Evolutionary conservation across 2,329 filamentous ascomycete species (phyloP).

Genomic region (Hypoxylon sp.): DNA sequence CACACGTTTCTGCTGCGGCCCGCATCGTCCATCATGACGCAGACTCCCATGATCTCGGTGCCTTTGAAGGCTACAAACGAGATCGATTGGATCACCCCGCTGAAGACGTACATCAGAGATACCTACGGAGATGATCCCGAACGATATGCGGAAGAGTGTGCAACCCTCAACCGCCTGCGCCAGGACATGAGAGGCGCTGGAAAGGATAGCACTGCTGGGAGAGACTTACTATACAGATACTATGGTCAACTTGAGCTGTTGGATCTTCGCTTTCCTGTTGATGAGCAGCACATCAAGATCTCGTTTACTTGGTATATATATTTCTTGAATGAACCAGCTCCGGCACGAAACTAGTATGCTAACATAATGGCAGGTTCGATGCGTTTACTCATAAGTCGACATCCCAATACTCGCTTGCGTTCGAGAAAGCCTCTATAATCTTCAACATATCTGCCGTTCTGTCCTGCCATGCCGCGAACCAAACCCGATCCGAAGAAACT

Average conservation of each 20-base stretch:
- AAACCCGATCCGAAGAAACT: conserved; percentile 91
- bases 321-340: conserved; percentile 3
- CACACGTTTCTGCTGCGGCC: conserved; percentile 18
- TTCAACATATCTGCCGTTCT: conserved; percentile 99
- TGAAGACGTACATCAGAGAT: conserved; percentile 93
- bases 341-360: conserved; percentile 35
- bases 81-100: conserved; percentile 94
- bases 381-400: conserved; percentile 99
- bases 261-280: conserved; percentile 94
- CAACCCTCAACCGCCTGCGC: conserved; percentile 90
- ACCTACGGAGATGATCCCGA: conserved; percentile 98
- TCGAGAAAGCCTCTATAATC: conserved; percentile 98
- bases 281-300: conserved; percentile 99
- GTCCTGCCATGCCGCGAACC: conserved; percentile 93
- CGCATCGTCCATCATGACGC: conserved; percentile 69
- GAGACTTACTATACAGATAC: conserved; percentile 95
- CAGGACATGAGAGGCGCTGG: conserved; percentile 99
- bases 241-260: conserved; percentile 97
- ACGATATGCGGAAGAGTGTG: conserved; percentile 94
- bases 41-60: conserved; percentile 94
- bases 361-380: conserved; percentile 79
- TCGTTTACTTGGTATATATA: conserved; percentile 89
- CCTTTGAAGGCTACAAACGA: conserved; percentile 95
- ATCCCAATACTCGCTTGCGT: conserved; percentile 94
- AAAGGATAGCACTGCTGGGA: conserved; percentile 92